These are phyloP conservation scores for Casuarina cunninghamiana DNA, from an alignment of 306 rosid species.

Conservation along the genomic window DNA sequence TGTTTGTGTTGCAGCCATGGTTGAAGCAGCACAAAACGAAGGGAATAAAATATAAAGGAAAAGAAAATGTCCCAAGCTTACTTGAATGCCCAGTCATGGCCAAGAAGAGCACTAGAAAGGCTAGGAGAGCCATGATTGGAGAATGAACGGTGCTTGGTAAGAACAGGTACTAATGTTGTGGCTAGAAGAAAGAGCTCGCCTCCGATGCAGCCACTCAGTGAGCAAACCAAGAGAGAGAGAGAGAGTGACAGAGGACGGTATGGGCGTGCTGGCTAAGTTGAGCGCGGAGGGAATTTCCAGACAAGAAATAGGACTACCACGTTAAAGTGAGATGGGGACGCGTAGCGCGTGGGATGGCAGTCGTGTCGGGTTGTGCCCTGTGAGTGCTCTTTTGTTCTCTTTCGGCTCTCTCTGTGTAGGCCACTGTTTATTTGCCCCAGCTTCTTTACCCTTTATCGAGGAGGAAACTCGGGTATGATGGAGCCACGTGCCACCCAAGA, in stretches of 20 bases:
- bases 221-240: conserved; percentile 5
- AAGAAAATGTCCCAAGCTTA: conserved; percentile 31
- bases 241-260: conserved; percentile 12
- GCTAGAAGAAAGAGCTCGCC: not conserved
- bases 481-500: not conserved
- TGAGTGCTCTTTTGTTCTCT: not conserved
- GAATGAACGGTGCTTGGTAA: conserved; percentile 17
- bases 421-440: not conserved
- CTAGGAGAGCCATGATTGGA: conserved; percentile 50
- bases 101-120: conserved; percentile 53
- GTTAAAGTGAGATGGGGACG: conserved; percentile 23
- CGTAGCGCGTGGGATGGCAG: conserved; percentile 36
- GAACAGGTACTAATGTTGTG: conserved; percentile 10
- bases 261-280: conserved; percentile 33
- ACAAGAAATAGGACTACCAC: conserved; percentile 25
- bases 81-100: conserved; percentile 65
- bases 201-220: not conserved
- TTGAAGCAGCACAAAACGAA: too few relatives aligned
- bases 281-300: conserved; percentile 17
- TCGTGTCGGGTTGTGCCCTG: conserved; percentile 15
- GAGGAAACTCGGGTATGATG: not conserved
- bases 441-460: conserved; percentile 7
- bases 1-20: not conserved
- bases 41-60: not conserved
- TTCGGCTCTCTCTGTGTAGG: not conserved